These are phyloP conservation scores for Hanseniaspora lindneri DNA, from an alignment of 805 yeast genomes.

Conservation along the genomic window DNA sequence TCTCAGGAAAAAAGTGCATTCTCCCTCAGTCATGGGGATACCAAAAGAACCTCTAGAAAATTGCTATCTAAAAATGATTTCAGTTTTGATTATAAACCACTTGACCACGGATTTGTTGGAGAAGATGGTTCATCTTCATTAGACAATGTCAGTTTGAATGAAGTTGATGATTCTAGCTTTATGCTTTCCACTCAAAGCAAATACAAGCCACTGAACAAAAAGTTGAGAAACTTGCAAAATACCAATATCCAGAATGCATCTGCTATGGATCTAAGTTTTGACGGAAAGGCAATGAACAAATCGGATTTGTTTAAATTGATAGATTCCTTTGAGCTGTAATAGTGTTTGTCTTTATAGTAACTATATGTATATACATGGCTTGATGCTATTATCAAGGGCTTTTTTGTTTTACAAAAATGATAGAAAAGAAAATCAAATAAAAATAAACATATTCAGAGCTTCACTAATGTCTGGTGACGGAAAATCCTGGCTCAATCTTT, in stretches of 20 bases:
- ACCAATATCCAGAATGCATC: not conserved
- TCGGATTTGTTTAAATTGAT: slow-evolving; percentile 34
- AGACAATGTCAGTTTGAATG: not conserved
- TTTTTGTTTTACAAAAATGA: too few species aligned
- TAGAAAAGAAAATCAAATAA: too few species aligned
- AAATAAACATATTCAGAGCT: too few species aligned
- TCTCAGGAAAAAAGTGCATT: not conserved
- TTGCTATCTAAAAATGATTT: not conserved
- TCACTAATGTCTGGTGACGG: slow-evolving; percentile 9
- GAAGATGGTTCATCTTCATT: not conserved
- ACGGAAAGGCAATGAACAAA: slow-evolving; percentile 36
- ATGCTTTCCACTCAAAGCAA: not conserved
- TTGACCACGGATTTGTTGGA: not conserved
- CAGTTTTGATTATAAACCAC: not conserved
- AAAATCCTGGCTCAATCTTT: slow-evolving; percentile 13
- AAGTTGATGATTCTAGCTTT: not conserved
- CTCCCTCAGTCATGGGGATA: not conserved
- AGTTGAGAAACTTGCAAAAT: not conserved
- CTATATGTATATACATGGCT: not conserved
- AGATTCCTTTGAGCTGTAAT: slow-evolving; percentile 26
- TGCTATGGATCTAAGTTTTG: slow-evolving; percentile 34
- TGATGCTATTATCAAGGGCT: not conserved
- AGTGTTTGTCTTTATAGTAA: not conserved
- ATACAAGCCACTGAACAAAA: not conserved
- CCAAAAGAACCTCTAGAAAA: not conserved